Percentiles rank a stretch among this genome's conserved stretches.
These are phyloP conservation scores for Prunus armeniaca DNA, from an alignment of 306 rosid genomes.

Conservation along the genomic window DNA sequence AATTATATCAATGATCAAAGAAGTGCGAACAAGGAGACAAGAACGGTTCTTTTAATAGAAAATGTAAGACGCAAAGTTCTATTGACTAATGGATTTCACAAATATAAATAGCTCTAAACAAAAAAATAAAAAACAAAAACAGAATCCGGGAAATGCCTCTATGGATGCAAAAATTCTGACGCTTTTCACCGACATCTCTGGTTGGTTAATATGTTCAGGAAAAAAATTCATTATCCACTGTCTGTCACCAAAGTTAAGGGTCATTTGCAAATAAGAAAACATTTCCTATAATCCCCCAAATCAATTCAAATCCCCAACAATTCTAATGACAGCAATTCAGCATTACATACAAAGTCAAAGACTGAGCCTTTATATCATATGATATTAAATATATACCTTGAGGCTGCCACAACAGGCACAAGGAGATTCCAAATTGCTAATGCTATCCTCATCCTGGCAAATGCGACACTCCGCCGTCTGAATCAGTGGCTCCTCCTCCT, in stretches of 20 bases:
- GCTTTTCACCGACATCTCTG: background rate
- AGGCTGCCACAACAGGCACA: slow-evolving; percentile 96
- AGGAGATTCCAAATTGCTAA: slow-evolving; percentile 74
- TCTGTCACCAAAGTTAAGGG: background rate
- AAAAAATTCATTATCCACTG: background rate
- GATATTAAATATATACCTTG: slow-evolving; percentile 46
- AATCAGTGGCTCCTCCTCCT: slow-evolving; percentile 69
- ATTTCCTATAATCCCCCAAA: background rate
- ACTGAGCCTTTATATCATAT: background rate
- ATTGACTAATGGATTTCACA: background rate
- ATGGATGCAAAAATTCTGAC: background rate
- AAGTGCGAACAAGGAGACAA: background rate
- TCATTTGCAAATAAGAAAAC: background rate
- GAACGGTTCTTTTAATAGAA: background rate
- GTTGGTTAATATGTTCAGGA: background rate
- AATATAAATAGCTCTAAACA: background rate
- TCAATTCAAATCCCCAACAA: background rate
- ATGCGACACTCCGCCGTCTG: slow-evolving; percentile 90
- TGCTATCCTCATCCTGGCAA: slow-evolving; percentile 88
- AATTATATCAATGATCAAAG: background rate
- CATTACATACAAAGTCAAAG: background rate
- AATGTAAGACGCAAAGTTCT: background rate
- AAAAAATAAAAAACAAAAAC: too few species aligned
- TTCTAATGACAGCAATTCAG: background rate
- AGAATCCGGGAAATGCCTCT: background rate